Base-by-base conservation (phyloP, 2,329 filamentous ascomycete genomes). In the Aspergillus viridinutans region DNA sequence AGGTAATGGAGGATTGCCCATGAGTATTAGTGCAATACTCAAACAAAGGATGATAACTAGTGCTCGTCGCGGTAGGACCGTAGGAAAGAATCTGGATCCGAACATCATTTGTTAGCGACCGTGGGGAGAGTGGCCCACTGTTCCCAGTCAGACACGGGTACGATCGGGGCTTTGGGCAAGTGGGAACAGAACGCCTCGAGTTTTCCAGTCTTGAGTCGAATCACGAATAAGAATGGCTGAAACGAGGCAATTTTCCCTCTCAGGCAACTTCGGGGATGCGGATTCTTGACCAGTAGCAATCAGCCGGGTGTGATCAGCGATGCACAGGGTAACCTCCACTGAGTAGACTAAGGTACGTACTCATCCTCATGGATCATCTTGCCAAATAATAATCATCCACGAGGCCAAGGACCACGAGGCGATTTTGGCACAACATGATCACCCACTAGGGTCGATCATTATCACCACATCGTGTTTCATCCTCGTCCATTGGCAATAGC, bases 401-500 rank as follows among this genome's bases (percentile, higher is more conserved):
- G 38, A 38, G 28, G 35, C 32, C 43, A 20, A 43, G 14, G 14
- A 17, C 23, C 49, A 53, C 48, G 25, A 43, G 49, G 49, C 45
- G 26, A 4, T 50, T 49, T 47, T 47, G 48, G 40, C 40, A 59
- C 43, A 50, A 25, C 48, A 53, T 58, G 58, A 58, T 60, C 58
- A 60, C 56, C 56, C 58, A 60, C 58, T 60, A 58, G 51, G 56
- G 58, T 56, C 56, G 56, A 60, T 56, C 56, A 55, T 45, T 43
- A 42, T 42, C 32, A 54, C 45, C 45, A 29, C 23, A 38, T 5
- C n/a, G 38, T 48, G n/a, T 26, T 38, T 48, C 25, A 38, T 26
- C 4, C 21, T 47, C 43, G 17, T 47, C 23, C 23, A 47, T 8
- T n/a, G 21, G 14, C 32, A 38, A 38, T 38, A 6, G 14, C 32